Base-by-base conservation (phyloP, 257 asterid genomes). In the Plantago major region DNA sequence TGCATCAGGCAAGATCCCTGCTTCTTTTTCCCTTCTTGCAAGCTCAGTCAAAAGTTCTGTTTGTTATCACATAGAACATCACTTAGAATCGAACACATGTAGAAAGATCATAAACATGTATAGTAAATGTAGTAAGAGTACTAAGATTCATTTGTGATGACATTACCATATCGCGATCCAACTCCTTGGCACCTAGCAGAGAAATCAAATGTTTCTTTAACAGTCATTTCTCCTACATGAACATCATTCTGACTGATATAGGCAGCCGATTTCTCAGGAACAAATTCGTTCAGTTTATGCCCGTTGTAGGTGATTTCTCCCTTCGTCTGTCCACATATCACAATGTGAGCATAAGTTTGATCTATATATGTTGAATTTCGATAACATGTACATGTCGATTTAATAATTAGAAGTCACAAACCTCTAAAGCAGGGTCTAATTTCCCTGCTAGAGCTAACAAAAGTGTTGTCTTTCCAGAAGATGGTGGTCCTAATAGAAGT, bases 221-320 rank as follows among this genome's bases (percentile, higher is more conserved):
- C 99, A 3, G 99, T 92, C 97, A 92, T 92, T 73, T 92, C 97
- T 66, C 88, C 96, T 0, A 81, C 79, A 71, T 92, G 99, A 66
- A 89, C 83, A 77, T 92, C 99, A 59, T 85, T 84, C 73, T 92
- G 99, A 71, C 99, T 92, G 22, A 92, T 87, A 77, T 89, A 92
- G 8, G 99, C 97, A 0, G 99, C 86, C 28, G 99, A 86, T 64
- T 87, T 92, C 2, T 78, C 86, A 0, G 99, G 89, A 8, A 89
- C 90, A 64, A 92, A 92, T 48, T 92, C 99, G 37, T 72, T 44
- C 6, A 92, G 66, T 63, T 38, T 47, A 46, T 87, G 91, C 12
- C 99, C 99, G 26, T 92, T 89, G 78, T 92, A 92, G 2, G 94
- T 77, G 56, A 86, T 78, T 51, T 83, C 90, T 71, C 97, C 99